These are phyloP conservation scores for Euphorbia lathyris DNA, from an alignment of 345 rosid genomes.

Conservation along the genomic window DNA sequence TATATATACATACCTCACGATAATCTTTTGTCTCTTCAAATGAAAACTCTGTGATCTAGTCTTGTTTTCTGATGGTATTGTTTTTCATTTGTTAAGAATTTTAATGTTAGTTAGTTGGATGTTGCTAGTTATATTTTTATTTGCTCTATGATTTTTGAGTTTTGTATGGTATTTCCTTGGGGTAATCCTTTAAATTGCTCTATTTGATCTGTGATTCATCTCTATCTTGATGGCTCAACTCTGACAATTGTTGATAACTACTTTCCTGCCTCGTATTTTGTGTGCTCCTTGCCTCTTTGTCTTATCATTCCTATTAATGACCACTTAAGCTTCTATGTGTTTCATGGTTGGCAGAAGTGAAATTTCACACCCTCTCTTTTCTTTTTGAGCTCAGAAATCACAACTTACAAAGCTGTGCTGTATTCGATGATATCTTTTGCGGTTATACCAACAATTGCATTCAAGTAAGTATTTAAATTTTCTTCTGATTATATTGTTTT, in stretches of 20 bases:
- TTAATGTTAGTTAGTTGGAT: not conserved
- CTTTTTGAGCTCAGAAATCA: conserved; percentile 48
- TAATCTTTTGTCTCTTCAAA: not conserved
- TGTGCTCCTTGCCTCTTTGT: not conserved
- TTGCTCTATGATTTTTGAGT: not conserved
- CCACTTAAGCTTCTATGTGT: not conserved
- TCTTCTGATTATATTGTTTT: not conserved
- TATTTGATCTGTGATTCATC: not conserved
- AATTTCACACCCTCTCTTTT: not conserved
- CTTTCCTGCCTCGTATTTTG: not conserved
- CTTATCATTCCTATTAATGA: too few species aligned
- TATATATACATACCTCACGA: not conserved
- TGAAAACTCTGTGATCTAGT: not conserved
- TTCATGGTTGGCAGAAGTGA: not conserved
- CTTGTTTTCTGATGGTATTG: not conserved
- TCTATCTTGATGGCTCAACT: not conserved
- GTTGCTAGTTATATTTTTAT: not conserved
- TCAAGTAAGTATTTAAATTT: conserved; percentile 59
- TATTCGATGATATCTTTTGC: conserved; percentile 61
- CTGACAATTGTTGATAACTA: not conserved
- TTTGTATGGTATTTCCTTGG: not conserved
- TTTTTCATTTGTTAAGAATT: not conserved
- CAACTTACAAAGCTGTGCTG: conserved; percentile 54
- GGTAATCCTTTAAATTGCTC: not conserved
- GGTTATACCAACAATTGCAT: conserved; percentile 75